Evolutionary conservation across 495 filamentous ascomycete genomes (phyloP), one percentile per base, ranked within the genome.

Genomic region (Annulohypoxylon nitens): DNA sequence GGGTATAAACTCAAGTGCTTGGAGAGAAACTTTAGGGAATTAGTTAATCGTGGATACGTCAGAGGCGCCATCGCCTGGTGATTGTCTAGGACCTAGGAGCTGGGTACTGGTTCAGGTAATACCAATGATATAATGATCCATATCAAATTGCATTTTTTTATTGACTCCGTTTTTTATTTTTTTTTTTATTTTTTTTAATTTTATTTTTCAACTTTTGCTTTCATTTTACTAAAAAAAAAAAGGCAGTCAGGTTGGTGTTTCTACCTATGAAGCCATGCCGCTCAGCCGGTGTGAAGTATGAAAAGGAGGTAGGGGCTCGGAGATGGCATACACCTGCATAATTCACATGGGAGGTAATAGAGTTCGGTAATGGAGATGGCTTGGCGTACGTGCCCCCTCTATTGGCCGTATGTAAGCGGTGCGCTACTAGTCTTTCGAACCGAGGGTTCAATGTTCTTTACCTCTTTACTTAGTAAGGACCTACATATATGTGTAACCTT

Each of bases 351-450:
- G 10, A 30, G 50, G 1, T 54, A 53, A 12, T 54, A 39, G 25
- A 43, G 57, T 61, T 67, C 50, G 50, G 50, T 54, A 54, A 54
- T 26, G 18, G 43, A 30, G 43, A 30, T 25, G 4, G 30, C 53
- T 50, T 58, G 41, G 67, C 39, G 50, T 45, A 48, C 4, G 23
- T 71, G 9, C 26, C 66, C 66, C 66, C 71, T 67, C 71, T 61
- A 74, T 74, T 74, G 71, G 66, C 71, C 71, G 71, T 18, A 58
- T 45, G 30, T 74, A 74, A 33, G 61, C 71, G 71, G 70, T 33
- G 12, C 26, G 39, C 58, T 57, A 14, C 39, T 65, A 61, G 69
- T 54, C 54, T 51, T 9, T 55, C 51, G 59, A 62, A 55, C 70
- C 70, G 70, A 73, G 70, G 70, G 33, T 47, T 20, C n/a, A 30